Conservation (phyloP, 2,329 filamentous ascomycete genomes). For the Alternaria tenuissima region DNA sequence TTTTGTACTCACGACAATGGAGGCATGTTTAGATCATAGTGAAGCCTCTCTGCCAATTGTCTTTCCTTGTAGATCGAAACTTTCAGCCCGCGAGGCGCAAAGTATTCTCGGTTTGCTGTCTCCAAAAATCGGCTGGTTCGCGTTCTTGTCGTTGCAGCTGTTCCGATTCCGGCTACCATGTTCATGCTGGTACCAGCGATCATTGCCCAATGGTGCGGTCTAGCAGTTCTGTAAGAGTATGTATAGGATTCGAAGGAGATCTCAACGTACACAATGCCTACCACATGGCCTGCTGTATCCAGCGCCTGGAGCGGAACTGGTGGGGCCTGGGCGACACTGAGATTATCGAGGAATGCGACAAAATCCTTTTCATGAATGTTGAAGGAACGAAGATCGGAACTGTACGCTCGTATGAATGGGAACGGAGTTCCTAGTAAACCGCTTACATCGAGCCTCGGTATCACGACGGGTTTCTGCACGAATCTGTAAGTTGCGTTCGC, state of each 20-base stretch:
- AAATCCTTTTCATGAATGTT: background rate
- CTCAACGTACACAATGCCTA: too few species aligned
- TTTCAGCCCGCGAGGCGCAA: background rate
- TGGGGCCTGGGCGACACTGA: background rate
- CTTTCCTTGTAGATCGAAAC: background rate
- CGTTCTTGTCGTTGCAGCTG: background rate
- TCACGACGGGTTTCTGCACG: slow-evolving; percentile 1
- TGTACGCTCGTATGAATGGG: background rate
- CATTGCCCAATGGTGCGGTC: background rate
- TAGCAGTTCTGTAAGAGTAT: background rate
- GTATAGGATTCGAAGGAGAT: too few species aligned
- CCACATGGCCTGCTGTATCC: background rate
- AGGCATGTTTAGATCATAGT: background rate
- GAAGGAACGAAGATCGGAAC: background rate
- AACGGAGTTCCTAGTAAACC: background rate
- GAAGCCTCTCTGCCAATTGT: background rate
- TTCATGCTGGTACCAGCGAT: background rate
- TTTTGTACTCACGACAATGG: too few species aligned
- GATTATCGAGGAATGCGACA: background rate
- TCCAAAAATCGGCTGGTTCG: background rate
- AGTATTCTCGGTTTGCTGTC: background rate
- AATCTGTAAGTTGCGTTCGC: background rate
- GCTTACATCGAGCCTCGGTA: background rate
- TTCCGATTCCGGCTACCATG: background rate
- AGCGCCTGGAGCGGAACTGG: background rate